These are phyloP conservation scores for Cordyceps fumosorosea DNA, from an alignment of 2,329 filamentous ascomycete species.

Conservation along the genomic window DNA sequence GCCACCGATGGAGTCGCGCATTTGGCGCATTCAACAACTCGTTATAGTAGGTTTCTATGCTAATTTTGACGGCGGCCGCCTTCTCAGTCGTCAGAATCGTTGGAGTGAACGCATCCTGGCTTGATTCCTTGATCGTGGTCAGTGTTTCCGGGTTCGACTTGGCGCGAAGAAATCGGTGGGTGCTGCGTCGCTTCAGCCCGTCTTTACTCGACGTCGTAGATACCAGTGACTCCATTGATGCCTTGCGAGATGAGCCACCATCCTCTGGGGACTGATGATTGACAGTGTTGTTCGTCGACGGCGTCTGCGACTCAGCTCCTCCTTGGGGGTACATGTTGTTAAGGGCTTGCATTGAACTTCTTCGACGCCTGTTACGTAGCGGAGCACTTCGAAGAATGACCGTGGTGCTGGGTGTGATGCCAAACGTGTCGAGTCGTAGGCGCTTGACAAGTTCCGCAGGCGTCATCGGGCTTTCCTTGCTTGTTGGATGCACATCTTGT, in stretches of 20 bases:
- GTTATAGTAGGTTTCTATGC: conserved; percentile 78
- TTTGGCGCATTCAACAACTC: conserved; percentile 49
- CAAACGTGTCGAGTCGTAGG: conserved; percentile 21
- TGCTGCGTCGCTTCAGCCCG: neutral
- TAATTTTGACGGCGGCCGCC: conserved; percentile 75
- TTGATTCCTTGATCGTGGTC: conserved; percentile 30
- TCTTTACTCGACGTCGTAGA: conserved; percentile 3
- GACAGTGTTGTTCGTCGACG: neutral
- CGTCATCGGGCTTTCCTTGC: conserved; percentile 17
- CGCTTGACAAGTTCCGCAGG: conserved; percentile 23
- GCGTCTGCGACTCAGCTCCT: neutral
- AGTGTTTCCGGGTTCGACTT: conserved; percentile 30
- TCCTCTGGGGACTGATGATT: neutral
- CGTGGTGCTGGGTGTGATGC: conserved; percentile 23
- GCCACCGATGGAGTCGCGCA: conserved; percentile 24
- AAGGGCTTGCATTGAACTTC: conserved; percentile 23
- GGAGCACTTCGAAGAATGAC: conserved; percentile 22
- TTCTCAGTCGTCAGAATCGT: conserved; percentile 62
- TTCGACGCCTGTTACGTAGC: conserved; percentile 14
- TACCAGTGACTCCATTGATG: neutral
- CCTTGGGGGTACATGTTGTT: conserved; percentile 8
- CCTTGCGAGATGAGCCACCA: neutral
- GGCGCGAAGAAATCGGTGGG: conserved; percentile 19
- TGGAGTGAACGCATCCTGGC: conserved; percentile 22
- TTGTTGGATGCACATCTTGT: neutral